Conservation (phyloP, 1,284 basidiomycete genomes). For the Apiotrichum sp. region DNA sequence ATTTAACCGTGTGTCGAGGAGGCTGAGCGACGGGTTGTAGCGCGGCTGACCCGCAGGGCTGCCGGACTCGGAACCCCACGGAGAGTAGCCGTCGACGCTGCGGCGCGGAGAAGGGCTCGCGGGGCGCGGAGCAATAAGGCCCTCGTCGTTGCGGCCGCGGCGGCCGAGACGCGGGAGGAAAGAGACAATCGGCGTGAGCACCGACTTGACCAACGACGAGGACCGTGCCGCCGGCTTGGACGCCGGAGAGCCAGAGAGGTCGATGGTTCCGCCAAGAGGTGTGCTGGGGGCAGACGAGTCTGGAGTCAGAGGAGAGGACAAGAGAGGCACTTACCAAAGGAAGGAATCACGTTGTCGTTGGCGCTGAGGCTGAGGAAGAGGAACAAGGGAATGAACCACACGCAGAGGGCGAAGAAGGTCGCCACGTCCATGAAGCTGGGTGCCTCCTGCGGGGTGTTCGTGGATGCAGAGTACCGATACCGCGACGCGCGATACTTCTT, state of each 20-base stretch:
- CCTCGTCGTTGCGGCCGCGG: constrained; percentile 46
- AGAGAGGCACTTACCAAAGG: constrained; percentile 51
- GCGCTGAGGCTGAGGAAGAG: constrained; percentile 88
- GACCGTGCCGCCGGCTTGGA: constrained; percentile 9
- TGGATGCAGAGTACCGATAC: constrained; percentile 49
- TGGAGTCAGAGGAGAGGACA: constrained; percentile 55
- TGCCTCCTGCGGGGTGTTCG: background rate
- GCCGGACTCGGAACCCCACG: constrained; percentile 6
- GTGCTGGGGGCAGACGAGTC: constrained; percentile 49
- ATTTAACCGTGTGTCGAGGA: background rate
- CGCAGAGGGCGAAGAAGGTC: constrained; percentile 51
- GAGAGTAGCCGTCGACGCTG: constrained; percentile 6
- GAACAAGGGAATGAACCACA: constrained; percentile 87
- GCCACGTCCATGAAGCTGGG: constrained; percentile 17
- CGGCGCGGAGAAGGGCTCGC: constrained; percentile 30
- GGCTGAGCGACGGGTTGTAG: background rate
- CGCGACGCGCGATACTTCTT: constrained; percentile 33
- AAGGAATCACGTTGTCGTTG: constrained; percentile 86
- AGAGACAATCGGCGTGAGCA: constrained; percentile 50
- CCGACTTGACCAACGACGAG: constrained; percentile 60
- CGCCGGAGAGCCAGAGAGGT: constrained; percentile 23
- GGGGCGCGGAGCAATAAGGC: constrained; percentile 57
- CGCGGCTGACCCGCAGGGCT: background rate
- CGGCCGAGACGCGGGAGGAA: constrained; percentile 38
- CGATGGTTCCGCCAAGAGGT: constrained; percentile 20